Percentiles rank a stretch among this genome's conserved stretches.
phyloP scores from a whole-genome alignment of 2,329 filamentous ascomycete species.

The Apiospora sp. region DNA sequence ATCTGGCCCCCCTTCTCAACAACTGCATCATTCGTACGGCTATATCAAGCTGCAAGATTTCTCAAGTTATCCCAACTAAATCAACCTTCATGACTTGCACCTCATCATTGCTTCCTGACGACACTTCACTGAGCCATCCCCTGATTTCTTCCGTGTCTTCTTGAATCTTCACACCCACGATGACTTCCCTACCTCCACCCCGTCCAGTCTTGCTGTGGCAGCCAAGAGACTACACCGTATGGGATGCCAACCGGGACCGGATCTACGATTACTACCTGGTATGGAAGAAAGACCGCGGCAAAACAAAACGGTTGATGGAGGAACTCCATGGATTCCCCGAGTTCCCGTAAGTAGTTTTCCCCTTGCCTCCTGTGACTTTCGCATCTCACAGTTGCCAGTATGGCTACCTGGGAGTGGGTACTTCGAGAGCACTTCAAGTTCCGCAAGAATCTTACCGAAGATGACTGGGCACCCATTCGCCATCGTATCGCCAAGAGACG shows the following conservation, averaged over 20 bases:
- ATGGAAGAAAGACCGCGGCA: accelerated
- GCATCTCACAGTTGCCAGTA: neutral
- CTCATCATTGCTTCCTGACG: too few species aligned
- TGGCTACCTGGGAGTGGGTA: neutral
- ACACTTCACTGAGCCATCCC: neutral
- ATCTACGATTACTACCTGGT: neutral
- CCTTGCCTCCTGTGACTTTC: neutral
- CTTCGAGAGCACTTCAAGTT: too few species aligned
- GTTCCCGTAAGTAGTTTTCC: neutral
- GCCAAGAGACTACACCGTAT: neutral
- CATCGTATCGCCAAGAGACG: neutral
- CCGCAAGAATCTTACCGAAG: neutral
- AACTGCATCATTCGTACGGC: neutral
- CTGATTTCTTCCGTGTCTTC: neutral
- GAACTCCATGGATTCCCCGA: neutral
- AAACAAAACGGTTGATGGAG: neutral
- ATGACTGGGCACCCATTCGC: neutral
- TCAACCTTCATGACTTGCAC: too few species aligned
- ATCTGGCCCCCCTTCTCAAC: too few species aligned
- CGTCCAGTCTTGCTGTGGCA: neutral
- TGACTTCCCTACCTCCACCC: neutral
- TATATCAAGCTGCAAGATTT: neutral
- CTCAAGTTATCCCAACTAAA: too few species aligned
- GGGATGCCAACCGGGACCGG: neutral
- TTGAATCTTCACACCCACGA: neutral